Evolutionary conservation across 2,329 filamentous ascomycete species (phyloP).

Genomic region (Calcarisporium arbuscula): DNA sequence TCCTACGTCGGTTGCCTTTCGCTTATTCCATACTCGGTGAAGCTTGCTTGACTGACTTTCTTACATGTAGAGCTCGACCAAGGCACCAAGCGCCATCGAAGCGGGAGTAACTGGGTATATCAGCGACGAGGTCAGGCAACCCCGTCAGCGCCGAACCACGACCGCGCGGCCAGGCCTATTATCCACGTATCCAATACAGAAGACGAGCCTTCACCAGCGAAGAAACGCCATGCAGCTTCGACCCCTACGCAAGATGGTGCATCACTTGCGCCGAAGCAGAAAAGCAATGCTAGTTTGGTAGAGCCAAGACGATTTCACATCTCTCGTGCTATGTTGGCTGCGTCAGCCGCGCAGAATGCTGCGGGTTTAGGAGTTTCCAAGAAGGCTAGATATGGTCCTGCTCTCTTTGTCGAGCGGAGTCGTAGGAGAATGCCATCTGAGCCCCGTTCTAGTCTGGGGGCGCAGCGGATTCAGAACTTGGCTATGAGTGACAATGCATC

Average conservation of each 20-base stretch:
- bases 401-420: slow-evolving; percentile 51
- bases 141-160: slow-evolving; percentile 12
- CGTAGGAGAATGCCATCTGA: slow-evolving; percentile 27
- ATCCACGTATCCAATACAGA: slow-evolving; percentile 43
- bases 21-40: slow-evolving; percentile 3
- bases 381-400: slow-evolving; percentile 33
- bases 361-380: slow-evolving; percentile 32
- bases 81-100: slow-evolving; percentile 46
- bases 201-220: slow-evolving; percentile 16
- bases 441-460: slow-evolving; percentile 13
- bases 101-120: slow-evolving; percentile 48
- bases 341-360: slow-evolving; percentile 9
- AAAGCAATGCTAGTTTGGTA: slow-evolving; percentile 9
- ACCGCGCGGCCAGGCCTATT: slow-evolving; percentile 31
- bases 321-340: slow-evolving; percentile 38
- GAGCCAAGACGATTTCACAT: slow-evolving; percentile 51
- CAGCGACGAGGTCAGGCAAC: slow-evolving; percentile 36
- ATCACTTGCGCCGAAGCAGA: slow-evolving; percentile 8
- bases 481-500: slow-evolving; percentile 1
- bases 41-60: slow-evolving; percentile 7
- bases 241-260: neutral
- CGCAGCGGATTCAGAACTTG: slow-evolving; percentile 9
- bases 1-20: slow-evolving; percentile 39
- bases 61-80: slow-evolving; percentile 42
- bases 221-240: slow-evolving; percentile 8